Base-by-base conservation (phyloP, 2,329 filamentous ascomycete species). In the Lizonia empirigonia region DNA sequence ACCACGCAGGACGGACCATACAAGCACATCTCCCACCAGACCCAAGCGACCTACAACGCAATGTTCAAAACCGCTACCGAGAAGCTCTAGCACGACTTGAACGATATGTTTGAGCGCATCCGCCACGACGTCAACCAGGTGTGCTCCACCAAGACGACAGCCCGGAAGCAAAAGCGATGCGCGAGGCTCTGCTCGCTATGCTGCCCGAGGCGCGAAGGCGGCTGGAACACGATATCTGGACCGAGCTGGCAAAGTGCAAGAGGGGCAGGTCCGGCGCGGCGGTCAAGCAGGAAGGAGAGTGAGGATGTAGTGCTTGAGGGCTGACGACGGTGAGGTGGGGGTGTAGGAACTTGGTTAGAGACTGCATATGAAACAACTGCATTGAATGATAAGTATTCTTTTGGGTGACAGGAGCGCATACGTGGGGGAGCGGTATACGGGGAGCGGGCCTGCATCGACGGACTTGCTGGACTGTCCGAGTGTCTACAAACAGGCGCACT, bases 61-160 rank as follows among this genome's bases (percentile, higher is more conserved):
- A 23, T 2, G 1, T 45, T 45, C 33, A 22, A 15, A 5, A 13
- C 6, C 7, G 12, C 13, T 7, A 39, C 13, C 2, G 30, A 18
- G 7, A 18, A 27, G 7, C 36, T 40, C 5, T 19, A 6, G 16
- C 10, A 23, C 0, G 38, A 41, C 12, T 7, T 56, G 1, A 16
- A 53, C 10, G 24, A 16, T 4, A 45, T 53, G 1, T 57, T 60
- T 34, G 15, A n/a, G 13, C 9, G 24, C 2, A 44, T 40, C 18
- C 48, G 40, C 6, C 40, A 36, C 13, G 48, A 52, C 7, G 49
- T 60, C 29, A 29, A 35, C 13, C 38, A 18, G 5, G 27, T 47
- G 13, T 58, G 38, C 44, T 36, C 27, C 2, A 54, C 45, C 2
- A 44, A 55, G 50, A 46, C 18, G 56, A 57, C 16, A 48, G 39